Evolutionary conservation across 1,284 basidiomycete species (phyloP).

Genomic region (Nidula niveotomentosa): DNA sequence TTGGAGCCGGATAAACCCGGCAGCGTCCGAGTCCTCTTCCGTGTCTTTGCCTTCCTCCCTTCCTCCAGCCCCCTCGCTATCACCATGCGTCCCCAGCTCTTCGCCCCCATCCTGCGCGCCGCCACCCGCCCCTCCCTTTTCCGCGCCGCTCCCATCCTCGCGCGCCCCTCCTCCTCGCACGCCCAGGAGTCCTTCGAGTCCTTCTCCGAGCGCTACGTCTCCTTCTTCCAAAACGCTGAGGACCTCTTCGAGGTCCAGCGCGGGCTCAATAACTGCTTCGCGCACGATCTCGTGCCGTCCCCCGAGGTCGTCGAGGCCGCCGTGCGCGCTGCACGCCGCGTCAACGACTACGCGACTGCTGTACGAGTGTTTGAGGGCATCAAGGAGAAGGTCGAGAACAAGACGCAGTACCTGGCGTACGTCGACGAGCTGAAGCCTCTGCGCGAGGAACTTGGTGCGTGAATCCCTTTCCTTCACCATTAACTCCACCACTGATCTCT

Average conservation of each 20-base stretch:
- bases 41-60: background rate
- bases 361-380: slow-evolving; percentile 94
- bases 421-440: slow-evolving; percentile 84
- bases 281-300: slow-evolving; percentile 96
- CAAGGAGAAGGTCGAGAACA: slow-evolving; percentile 95
- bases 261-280: slow-evolving; percentile 99
- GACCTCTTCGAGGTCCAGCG: slow-evolving; percentile 98
- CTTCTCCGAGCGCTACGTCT: slow-evolving; percentile 92
- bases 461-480: background rate
- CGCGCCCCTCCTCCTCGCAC: slow-evolving; percentile 57
- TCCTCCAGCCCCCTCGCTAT: background rate
- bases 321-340: slow-evolving; percentile 85
- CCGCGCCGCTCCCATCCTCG: slow-evolving; percentile 50
- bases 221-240: slow-evolving; percentile 90
- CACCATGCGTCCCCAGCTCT: slow-evolving; percentile 7
- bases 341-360: slow-evolving; percentile 97
- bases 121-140: slow-evolving; percentile 55
- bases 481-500: background rate
- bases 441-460: slow-evolving; percentile 88
- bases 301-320: slow-evolving; percentile 90
- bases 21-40: background rate
- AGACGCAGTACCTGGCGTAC: slow-evolving; percentile 89
- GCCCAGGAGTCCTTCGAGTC: slow-evolving; percentile 92
- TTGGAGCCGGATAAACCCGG: too few relatives aligned
- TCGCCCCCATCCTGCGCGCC: slow-evolving; percentile 19